phyloP scores from a whole-genome alignment of 495 filamentous ascomycete species.

The Aspergillus mulundensis region DNA sequence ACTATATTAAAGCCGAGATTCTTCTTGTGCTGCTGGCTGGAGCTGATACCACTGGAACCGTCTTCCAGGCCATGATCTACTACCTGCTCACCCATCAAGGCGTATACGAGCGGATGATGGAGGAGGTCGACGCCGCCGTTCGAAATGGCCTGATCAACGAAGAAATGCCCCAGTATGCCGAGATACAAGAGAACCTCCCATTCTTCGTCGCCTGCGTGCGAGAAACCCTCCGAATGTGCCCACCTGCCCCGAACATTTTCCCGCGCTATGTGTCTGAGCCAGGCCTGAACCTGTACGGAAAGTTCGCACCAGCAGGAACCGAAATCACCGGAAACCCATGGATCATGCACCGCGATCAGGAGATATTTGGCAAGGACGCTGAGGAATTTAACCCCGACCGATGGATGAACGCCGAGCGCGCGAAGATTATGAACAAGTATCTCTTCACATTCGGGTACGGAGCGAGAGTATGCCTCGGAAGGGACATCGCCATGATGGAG shows the following conservation, averaged over 20 bases:
- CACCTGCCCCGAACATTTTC: constrained; percentile 47
- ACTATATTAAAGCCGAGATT: constrained; percentile 52
- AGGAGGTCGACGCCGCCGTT: constrained; percentile 52
- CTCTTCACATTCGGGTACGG: constrained; percentile 54
- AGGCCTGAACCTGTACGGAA: constrained; percentile 51
- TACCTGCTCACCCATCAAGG: constrained; percentile 45
- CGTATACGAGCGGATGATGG: constrained; percentile 50
- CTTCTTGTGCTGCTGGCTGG: constrained; percentile 56
- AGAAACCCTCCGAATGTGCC: constrained; percentile 52
- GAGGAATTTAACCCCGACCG: constrained; percentile 36
- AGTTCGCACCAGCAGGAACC: constrained; percentile 53
- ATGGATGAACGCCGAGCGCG: constrained; percentile 41
- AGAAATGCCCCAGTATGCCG: constrained; percentile 37
- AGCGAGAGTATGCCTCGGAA: constrained; percentile 50
- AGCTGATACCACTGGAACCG: constrained; percentile 60
- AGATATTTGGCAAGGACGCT: constrained; percentile 49
- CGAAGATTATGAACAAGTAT: constrained; percentile 48
- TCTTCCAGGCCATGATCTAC: constrained; percentile 50
- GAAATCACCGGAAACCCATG: constrained; percentile 55
- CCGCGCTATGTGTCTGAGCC: constrained; percentile 45
- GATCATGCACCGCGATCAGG: constrained; percentile 47
- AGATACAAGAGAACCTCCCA: constrained; percentile 40
- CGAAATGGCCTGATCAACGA: constrained; percentile 34
- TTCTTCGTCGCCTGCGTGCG: constrained; percentile 48
- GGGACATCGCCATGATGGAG: constrained; percentile 54